Base-by-base conservation (phyloP, 148 eudicot species). In the Rhododendron ovatum region DNA sequence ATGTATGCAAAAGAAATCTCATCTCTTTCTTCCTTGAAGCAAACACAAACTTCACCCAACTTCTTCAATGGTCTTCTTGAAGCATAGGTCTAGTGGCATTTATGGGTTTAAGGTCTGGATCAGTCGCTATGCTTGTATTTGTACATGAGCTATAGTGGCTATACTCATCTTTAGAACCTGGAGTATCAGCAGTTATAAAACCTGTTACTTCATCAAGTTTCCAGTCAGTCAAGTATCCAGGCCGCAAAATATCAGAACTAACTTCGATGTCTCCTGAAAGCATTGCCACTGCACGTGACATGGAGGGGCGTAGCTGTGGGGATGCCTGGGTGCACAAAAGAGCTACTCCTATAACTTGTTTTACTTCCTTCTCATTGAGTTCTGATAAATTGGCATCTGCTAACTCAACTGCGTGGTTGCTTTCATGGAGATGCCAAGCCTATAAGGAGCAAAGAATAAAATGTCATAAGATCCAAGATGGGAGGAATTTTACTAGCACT, bases 241-340 rank as follows among this genome's bases (percentile, higher is more conserved):
- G 99, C 86, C 89, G 92, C 15, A 96, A 86, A 77, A 89, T 91
- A 17, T 91, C 90, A 48, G 84, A 59, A 69, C 90, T 89, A 3
- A 95, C 92, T 85, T 95, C 98, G 5, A 87, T 83, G 28, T 94
- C 96, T 71, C 99, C 99, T 7, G 89, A 80, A 80, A 95, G 91
- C 99, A 97, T 97, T 20, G 95, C 95, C 83, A 94, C 88, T 26
- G 88, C 98, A 4, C 99, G 96, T 8, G 98, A 93, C 98, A 97
- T 97, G 75, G 95, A 89, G 12, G 99, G 99, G 28, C 98, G 94
- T 30, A 91, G 89, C 11, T 71, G 71, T 22, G 96, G 99, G 43
- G 99, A 84, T 41, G 99, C 91, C 76, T 97, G 99, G 43, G 93
- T 97, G 96, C 99, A 97, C 82, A 94, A 83, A 48, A 97, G 93